Evolutionary conservation across 208 protist species (phyloP), one percentile per base, ranked within the genome.

Genomic region (Trypanosomatidae sp.): DNA sequence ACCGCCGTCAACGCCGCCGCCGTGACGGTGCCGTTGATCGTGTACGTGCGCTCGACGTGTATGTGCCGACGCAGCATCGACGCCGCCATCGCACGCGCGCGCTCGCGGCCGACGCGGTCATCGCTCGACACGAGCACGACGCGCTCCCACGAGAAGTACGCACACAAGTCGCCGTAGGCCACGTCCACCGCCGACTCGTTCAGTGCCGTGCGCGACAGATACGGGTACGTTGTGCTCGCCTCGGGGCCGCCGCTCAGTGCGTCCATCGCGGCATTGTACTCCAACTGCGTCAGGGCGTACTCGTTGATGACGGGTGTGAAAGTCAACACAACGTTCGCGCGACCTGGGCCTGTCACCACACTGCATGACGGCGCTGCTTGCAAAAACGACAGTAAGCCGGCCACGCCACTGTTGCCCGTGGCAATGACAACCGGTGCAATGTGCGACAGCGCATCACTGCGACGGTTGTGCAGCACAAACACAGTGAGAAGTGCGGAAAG

Each of bases 231-330:
- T n/a, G n/a, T n/a, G n/a, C n/a, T n/a, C 6, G 50, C 57, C 49
- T 70, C 72, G 30, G 56, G 52, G 35, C 73, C 56, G 48, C 54
- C 52, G 39, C 61, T 69, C 60, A 80, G 73, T 59, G 61, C 6
- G 47, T 66, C 58, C 38, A 72, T 82, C 1, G 75, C 61, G 11
- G 71, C 64, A 35, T 56, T 67, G 55, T 85, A 92, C 43, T 92
- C 83, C 5, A 92, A 22, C 59, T 84, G 75, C 13, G 77, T 53
- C 16, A 83, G 61, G 7, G 48, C 24, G 53, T 80, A 92, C 56
- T 86, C 61, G 53, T 88, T 92, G 21, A 92, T 60, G 1, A 88
- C 67, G 2, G 83, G 83, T 6, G 65, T 74, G 24, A 92, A 58
- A 4, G 78, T 65, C 15, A 70, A 48, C 11, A 56, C 57, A 20